Conservation (phyloP, 2,329 filamentous ascomycete species). For the Fusarium graminum region DNA sequence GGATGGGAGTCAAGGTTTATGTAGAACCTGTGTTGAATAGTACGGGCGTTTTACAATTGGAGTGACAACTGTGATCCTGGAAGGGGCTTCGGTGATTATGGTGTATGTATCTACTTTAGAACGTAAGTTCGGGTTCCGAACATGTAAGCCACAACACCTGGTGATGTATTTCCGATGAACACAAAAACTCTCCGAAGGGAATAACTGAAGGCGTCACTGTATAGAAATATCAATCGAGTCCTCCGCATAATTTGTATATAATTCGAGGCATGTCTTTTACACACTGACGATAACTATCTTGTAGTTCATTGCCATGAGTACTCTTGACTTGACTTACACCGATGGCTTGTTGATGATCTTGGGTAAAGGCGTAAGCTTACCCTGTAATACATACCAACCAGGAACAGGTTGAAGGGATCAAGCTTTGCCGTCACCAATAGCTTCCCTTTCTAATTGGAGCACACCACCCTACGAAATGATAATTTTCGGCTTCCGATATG, state of each 20-base stretch:
- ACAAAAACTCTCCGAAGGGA: conserved; percentile 1
- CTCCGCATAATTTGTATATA: background rate
- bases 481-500: conserved; percentile 40
- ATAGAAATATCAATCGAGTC: background rate
- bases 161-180: background rate
- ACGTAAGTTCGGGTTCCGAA: conserved; percentile 36
- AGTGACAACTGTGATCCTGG: background rate
- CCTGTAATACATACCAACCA: background rate
- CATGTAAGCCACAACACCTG: conserved; percentile 16
- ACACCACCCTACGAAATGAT: background rate
- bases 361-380: conserved; percentile 17
- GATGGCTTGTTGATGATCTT: background rate
- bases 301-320: background rate
- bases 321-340: background rate
- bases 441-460: background rate
- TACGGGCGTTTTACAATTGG: background rate
- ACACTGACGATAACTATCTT: background rate
- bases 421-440: background rate
- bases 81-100: conserved; percentile 1
- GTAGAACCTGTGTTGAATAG: no score
- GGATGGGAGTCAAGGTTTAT: background rate
- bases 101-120: background rate
- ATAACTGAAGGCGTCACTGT: background rate
- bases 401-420: background rate
- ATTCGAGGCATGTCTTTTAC: background rate